Evolutionary conservation across 257 asterid species (phyloP), one percentile per base, ranked within the genome.

Genomic region (Fraxinus excelsior): DNA sequence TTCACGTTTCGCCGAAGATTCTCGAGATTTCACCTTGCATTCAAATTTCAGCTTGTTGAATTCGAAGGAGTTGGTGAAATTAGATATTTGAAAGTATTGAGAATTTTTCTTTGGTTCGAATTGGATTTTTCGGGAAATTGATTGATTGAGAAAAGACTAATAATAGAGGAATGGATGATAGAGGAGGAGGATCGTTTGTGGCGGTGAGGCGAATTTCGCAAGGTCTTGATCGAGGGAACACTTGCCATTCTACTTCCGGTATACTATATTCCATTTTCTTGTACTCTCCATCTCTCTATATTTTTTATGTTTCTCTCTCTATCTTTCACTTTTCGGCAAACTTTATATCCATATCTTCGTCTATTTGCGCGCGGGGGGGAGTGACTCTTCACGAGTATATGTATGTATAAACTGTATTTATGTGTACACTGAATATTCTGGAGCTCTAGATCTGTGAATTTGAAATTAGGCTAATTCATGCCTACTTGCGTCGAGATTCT

Each of bases 171-270:
- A 90, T 95, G 98, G 97, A 91, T 76, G 97, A 93, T 67, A 89
- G 97, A 84, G 90, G 85, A 70, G 92, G 89, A 79, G 97, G 97
- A 80, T 91, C 99, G 62, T 95, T 95, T 53, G 98, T 95, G 60
- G 99, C 98, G 10, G 97, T 93, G 69, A 81, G 97, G 86, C 94
- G 98, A 75, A 95, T 95, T 78, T 92, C 99, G 28, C 99, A 88
- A 71, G 95, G 98, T 29, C 91, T 94, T 74, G 96, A 94, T 80
- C 91, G 95, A 67, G 96, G 92, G 75, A 87, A 76, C 83, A 83
- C 96, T 75, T 95, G 96, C 77, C 96, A 95, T 86, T 88, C 97
- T 67, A 81, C 90, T 83, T 90, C 97, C 74, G 98, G 99, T 95
- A 88, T 42, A 11, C 16, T 12, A 3, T 76, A 67, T 44, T 79